Conservation (phyloP, 371 early-diverging fungal genomes). For the Lichtheimia corymbifera region DNA sequence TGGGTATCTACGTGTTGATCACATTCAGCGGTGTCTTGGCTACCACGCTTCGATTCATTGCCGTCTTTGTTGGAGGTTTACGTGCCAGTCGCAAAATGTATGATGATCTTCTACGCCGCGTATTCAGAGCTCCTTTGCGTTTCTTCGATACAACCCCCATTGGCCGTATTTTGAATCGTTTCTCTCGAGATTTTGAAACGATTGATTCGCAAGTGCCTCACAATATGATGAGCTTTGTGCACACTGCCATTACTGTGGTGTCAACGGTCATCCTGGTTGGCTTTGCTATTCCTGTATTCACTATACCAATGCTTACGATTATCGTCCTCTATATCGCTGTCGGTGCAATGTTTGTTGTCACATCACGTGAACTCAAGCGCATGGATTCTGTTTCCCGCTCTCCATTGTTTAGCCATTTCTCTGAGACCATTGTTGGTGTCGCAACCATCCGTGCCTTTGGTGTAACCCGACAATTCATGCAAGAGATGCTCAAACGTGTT, state of each 20-base stretch:
- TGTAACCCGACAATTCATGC: constrained; percentile 58
- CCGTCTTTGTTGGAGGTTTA: constrained; percentile 51
- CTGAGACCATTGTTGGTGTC: constrained; percentile 67
- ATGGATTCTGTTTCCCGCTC: constrained; percentile 76
- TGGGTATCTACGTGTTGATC: constrained; percentile 45
- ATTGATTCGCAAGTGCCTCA: constrained; percentile 51
- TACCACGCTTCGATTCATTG: constrained; percentile 32
- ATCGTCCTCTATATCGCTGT: constrained; percentile 50
- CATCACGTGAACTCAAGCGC: constrained; percentile 80
- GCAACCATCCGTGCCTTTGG: constrained; percentile 83
- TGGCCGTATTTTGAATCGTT: constrained; percentile 87
- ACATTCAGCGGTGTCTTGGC: constrained; percentile 33
- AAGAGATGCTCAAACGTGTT: constrained; percentile 51
- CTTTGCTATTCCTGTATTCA: constrained; percentile 60
- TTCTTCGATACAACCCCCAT: constrained; percentile 92
- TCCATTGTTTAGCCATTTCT: constrained; percentile 78
- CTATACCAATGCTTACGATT: constrained; percentile 41
- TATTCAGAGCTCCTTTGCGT: constrained; percentile 67
- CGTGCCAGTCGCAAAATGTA: constrained; percentile 51
- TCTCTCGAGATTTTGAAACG: constrained; percentile 56
- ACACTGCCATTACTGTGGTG: constrained; percentile 52
- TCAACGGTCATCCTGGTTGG: constrained; percentile 66
- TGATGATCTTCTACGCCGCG: constrained; percentile 46
- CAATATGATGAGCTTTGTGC: constrained; percentile 51
- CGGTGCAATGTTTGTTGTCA: constrained; percentile 64